phyloP scores from a whole-genome alignment of 2,329 filamentous ascomycete genomes.

The Fusarium subtropicale region DNA sequence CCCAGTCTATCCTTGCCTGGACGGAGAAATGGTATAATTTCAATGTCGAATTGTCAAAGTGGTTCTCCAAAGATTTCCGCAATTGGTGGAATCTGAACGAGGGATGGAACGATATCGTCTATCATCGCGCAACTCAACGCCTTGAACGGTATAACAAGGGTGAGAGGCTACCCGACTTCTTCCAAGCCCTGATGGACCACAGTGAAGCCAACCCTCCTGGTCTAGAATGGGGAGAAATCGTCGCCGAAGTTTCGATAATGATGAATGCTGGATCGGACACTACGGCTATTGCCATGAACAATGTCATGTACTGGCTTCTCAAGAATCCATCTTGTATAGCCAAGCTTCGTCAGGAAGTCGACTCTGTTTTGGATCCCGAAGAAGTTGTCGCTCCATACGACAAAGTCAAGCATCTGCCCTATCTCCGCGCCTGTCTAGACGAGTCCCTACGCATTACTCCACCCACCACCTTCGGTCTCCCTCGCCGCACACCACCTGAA shows the following conservation, averaged over 20 bases:
- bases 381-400: constrained; percentile 62
- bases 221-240: constrained; percentile 68
- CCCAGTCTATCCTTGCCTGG: constrained; percentile 64
- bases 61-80: constrained; percentile 57
- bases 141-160: constrained; percentile 50
- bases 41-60: constrained; percentile 59
- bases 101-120: constrained; percentile 55
- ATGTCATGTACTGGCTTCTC: constrained; percentile 65
- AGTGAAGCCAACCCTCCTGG: constrained; percentile 52
- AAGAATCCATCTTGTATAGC: constrained; percentile 56
- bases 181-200: constrained; percentile 65
- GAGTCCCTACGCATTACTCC: constrained; percentile 56
- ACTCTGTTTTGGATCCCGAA: constrained; percentile 56
- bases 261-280: constrained; percentile 64
- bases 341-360: constrained; percentile 59
- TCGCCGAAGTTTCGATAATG: constrained; percentile 67
- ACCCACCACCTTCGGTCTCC: constrained; percentile 47
- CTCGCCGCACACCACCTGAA: constrained; percentile 46
- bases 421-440: constrained; percentile 64
- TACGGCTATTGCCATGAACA: constrained; percentile 61
- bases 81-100: constrained; percentile 47
- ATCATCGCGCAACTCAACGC: constrained; percentile 55
- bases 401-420: constrained; percentile 63
- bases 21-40: constrained; percentile 62
- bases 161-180: constrained; percentile 70